A percentile compares a stretch with the other conserved stretches of the same genome.
Evolutionary conservation across 768 basidiomycete genomes (phyloP).

Genomic region (Suillus hirtellus): DNA sequence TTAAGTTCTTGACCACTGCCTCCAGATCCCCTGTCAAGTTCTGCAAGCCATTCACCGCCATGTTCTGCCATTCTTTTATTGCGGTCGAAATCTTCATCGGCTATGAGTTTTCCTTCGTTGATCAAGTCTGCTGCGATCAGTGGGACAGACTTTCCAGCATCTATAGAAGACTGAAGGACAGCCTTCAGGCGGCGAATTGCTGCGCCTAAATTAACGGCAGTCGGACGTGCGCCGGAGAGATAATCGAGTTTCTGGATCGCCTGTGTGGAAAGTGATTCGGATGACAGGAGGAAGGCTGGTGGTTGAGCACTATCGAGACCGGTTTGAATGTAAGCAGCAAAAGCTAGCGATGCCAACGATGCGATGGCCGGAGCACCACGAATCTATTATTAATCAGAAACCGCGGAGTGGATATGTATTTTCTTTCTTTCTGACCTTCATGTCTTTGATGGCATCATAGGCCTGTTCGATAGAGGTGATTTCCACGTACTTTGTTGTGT

Average conservation of each 20-base stretch:
- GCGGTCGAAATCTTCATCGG: slow-evolving; percentile 83
- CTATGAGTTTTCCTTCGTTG: slow-evolving; percentile 70
- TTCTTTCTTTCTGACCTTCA: slow-evolving; percentile 67
- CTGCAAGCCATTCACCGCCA: slow-evolving; percentile 84
- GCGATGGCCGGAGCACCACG: slow-evolving; percentile 96
- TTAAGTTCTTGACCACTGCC: slow-evolving; percentile 56
- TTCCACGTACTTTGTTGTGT: slow-evolving; percentile 62
- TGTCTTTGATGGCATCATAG: slow-evolving; percentile 91
- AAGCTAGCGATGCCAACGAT: slow-evolving; percentile 81
- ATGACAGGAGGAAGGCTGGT: slow-evolving; percentile 58
- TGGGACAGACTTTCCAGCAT: slow-evolving; percentile 43
- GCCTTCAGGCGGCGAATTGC: slow-evolving; percentile 73
- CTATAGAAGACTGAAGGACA: slow-evolving; percentile 40
- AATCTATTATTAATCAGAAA: slow-evolving; percentile 45
- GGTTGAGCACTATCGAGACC: slow-evolving; percentile 46
- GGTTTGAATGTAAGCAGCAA: slow-evolving; percentile 63
- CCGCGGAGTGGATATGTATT: not conserved
- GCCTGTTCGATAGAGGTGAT: slow-evolving; percentile 81
- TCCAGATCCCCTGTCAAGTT: slow-evolving; percentile 44
- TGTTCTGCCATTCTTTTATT: slow-evolving; percentile 83
- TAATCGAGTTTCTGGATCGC: slow-evolving; percentile 63
- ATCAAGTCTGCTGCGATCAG: slow-evolving; percentile 61
- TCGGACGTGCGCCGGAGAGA: slow-evolving; percentile 88
- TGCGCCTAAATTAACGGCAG: slow-evolving; percentile 92
- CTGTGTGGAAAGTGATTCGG: slow-evolving; percentile 51